Conservation (phyloP, 176 grass and related monocot genomes). For the Oryza coarctata region DNA sequence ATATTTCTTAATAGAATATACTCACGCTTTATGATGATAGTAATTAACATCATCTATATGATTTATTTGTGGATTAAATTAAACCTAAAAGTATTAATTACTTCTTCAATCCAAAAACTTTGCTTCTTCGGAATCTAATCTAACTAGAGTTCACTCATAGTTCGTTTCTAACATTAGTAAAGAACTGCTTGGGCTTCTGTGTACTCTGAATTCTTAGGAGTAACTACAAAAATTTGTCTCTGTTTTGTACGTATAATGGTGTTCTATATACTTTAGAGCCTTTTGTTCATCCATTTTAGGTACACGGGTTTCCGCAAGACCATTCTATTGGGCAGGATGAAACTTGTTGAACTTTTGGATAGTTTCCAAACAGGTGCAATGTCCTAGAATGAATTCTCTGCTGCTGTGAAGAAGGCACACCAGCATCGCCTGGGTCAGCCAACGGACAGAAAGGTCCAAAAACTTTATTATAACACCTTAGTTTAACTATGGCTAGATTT, state of each 20-base stretch:
- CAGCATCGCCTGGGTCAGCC: slow-evolving; percentile 76
- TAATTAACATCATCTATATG: no score
- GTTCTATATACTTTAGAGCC: not conserved
- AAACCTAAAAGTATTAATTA: no score
- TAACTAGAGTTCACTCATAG: not conserved
- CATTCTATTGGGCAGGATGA: slow-evolving; percentile 68
- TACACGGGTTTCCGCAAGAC: slow-evolving; percentile 71
- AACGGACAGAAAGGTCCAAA: slow-evolving; percentile 41
- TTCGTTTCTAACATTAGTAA: not conserved
- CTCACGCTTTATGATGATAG: no score
- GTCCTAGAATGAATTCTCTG: slow-evolving; percentile 73
- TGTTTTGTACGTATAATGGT: not conserved
- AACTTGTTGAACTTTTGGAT: slow-evolving; percentile 84
- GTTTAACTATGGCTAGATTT: no score
- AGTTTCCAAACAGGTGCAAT: slow-evolving; percentile 59
- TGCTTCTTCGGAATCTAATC: not conserved
- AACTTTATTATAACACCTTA: no score
- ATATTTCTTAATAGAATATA: no score
- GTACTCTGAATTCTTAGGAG: slow-evolving; percentile 3
- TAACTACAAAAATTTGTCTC: not conserved
- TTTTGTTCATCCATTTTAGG: slow-evolving; percentile 32
- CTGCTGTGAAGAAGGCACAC: slow-evolving; percentile 68
- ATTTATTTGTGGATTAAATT: no score
- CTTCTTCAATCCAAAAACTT: no score
- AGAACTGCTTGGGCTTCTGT: not conserved